Percentiles rank a stretch among this genome's conserved stretches.
Conservation (phyloP, 306 rosid species). For the Prunus mume region DNA sequence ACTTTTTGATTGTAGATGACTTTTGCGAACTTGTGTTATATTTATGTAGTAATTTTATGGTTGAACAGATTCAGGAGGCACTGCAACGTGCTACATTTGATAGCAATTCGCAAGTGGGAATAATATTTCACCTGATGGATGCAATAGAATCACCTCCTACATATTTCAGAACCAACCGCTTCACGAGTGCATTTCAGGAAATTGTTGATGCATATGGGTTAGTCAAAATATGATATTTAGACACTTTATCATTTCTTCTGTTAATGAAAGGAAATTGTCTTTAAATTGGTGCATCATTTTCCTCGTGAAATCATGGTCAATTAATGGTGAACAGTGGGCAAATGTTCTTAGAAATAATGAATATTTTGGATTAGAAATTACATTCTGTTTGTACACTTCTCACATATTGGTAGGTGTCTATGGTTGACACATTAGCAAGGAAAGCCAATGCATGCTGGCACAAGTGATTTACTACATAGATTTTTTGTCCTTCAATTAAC, state of each 20-base stretch:
- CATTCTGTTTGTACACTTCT: not conserved
- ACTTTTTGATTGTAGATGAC: slow-evolving; percentile 9
- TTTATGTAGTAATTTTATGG: slow-evolving; percentile 15
- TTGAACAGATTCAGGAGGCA: slow-evolving; percentile 82
- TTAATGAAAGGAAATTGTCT: not conserved
- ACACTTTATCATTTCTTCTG: not conserved
- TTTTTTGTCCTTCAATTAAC: not conserved
- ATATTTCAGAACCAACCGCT: slow-evolving; percentile 82
- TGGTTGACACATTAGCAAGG: not conserved
- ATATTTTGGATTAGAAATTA: not conserved
- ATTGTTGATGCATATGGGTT: slow-evolving; percentile 99
- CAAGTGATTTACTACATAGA: not conserved
- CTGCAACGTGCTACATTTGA: slow-evolving; percentile 97
- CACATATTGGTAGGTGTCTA: not conserved
- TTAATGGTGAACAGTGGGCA: not conserved
- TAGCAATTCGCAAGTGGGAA: slow-evolving; percentile 95
- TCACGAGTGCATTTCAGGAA: slow-evolving; percentile 94
- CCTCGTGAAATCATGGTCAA: not conserved
- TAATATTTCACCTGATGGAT: slow-evolving; percentile 84
- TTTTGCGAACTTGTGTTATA: slow-evolving; percentile 7
- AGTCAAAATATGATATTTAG: slow-evolving; percentile 33
- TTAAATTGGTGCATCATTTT: not conserved
- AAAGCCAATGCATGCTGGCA: not conserved
- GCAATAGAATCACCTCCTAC: slow-evolving; percentile 95
- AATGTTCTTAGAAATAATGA: not conserved